These are phyloP conservation scores for Ascochyta clinopodiicola DNA, from an alignment of 2,329 filamentous ascomycete genomes.

Conservation along the genomic window DNA sequence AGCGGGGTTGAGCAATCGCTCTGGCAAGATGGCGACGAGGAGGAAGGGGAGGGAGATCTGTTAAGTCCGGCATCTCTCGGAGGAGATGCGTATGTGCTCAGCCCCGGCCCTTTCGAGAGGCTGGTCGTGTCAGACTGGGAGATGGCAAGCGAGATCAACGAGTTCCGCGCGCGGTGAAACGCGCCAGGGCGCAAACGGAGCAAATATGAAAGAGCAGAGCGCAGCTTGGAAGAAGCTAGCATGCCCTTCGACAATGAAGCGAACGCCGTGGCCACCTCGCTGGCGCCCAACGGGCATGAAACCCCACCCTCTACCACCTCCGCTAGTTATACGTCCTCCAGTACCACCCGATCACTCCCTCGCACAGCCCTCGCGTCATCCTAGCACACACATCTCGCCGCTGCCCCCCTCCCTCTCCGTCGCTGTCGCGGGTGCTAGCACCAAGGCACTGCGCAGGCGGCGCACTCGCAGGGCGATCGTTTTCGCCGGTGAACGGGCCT, in stretches of 20 bases:
- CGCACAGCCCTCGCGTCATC: not conserved
- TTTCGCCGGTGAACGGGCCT: not conserved
- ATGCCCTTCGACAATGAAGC: not conserved
- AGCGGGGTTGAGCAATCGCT: conserved; percentile 44
- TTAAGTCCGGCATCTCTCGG: conserved; percentile 6
- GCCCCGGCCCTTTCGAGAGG: conserved; percentile 10
- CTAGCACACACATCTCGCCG: not conserved
- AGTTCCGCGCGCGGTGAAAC: conserved; percentile 11
- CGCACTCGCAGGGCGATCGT: not conserved
- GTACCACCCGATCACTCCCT: not conserved
- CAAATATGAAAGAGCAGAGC: not conserved
- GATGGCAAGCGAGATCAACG: conserved; percentile 27
- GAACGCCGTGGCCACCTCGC: not conserved
- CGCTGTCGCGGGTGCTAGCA: not conserved
- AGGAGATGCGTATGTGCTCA: conserved; percentile 9
- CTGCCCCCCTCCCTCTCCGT: not conserved
- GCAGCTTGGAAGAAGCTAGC: not conserved
- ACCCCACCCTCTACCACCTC: not conserved
- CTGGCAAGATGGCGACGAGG: conserved; percentile 37
- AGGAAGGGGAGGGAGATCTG: conserved; percentile 22
- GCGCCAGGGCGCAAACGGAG: not conserved
- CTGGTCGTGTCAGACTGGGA: conserved; percentile 29
- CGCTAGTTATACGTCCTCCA: conserved; percentile 3
- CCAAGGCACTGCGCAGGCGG: not conserved
- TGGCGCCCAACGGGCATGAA: not conserved